A percentile compares a stretch with the other conserved stretches of the same genome.
Conservation (phyloP, 768 basidiomycete genomes). For the Lactifluus pinguis region DNA sequence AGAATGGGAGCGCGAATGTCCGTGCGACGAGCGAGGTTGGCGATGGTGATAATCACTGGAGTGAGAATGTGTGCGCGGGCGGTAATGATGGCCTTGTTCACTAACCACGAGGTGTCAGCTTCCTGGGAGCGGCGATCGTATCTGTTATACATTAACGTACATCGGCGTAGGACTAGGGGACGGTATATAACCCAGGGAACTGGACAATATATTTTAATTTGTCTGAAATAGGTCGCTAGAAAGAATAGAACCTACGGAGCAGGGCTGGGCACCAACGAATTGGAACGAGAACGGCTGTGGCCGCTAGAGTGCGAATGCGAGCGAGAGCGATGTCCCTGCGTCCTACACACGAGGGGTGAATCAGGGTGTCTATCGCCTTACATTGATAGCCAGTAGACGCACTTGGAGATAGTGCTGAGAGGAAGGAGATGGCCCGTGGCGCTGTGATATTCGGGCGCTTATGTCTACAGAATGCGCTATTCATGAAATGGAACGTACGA, state of each 20-base stretch:
- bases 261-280: not conserved
- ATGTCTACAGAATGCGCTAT: not conserved
- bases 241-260: not conserved
- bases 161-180: not conserved
- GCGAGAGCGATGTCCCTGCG: not conserved
- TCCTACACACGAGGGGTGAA: not conserved
- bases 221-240: not conserved
- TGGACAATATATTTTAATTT: not conserved
- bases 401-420: conserved; percentile 1
- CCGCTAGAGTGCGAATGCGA: not conserved
- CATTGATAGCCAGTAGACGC: not conserved
- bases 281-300: not conserved
- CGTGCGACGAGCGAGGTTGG: not conserved
- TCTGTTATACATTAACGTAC: not conserved
- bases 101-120: not conserved
- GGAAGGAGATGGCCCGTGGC: not conserved
- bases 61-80: not conserved
- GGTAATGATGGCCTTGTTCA: conserved; percentile 14
- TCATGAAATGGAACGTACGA: not conserved
- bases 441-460: not conserved
- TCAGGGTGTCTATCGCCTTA: not conserved
- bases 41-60: not conserved
- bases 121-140: not conserved
- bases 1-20: conserved; percentile 8
- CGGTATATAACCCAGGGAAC: not conserved